Evolutionary conservation across 169 alveolate genomes (phyloP), one percentile per base, ranked within the genome.

Genomic region (Cryptosporidium sp.): DNA sequence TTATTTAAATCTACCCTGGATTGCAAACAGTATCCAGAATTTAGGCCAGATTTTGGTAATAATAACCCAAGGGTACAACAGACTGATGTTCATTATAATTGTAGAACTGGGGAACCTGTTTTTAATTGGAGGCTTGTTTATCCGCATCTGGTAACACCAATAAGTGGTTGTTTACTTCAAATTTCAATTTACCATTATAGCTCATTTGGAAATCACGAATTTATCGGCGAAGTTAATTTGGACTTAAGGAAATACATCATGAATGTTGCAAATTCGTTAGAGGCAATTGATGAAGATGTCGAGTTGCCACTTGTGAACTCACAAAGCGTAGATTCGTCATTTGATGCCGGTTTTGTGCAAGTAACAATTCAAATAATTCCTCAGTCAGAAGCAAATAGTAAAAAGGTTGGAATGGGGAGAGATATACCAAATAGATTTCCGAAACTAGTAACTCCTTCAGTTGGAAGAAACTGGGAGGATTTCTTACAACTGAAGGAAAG

Each of bases 401-500:
- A 92, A 62, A 84, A 92, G 94, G 94, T 80, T 10, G 98, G 98
- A 0, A 91, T 95, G 62, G 98, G 97, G 5, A 92, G 98, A 44
- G 95, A 93, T 31, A 94, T 94, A 33, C 98, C 98, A 23, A 96
- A 96, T 87, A 91, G 96, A 70, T 94, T 96, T 61, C 98, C 98
- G 10, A 94, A 94, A 45, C 87, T 96, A 65, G 92, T 94, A 18
- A 94, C 96, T 8, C 98, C 98, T 31, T 94, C 91, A 14, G 94
- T 91, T 45, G 98, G 98, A 31, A 89, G 98, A 56, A 96, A 94
- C 42, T 96, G 98, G 98, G 96, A 96, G 23, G 98, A 96, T 75
- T 93, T 96, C 62, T 33, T 80, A 37, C 89, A 80, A 48, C 26
- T 65, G 18, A 80, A 65, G 23, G 89, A 80, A 42, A 80, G 75